phyloP scores from a whole-genome alignment of 805 yeast species.

The Candida takata region DNA sequence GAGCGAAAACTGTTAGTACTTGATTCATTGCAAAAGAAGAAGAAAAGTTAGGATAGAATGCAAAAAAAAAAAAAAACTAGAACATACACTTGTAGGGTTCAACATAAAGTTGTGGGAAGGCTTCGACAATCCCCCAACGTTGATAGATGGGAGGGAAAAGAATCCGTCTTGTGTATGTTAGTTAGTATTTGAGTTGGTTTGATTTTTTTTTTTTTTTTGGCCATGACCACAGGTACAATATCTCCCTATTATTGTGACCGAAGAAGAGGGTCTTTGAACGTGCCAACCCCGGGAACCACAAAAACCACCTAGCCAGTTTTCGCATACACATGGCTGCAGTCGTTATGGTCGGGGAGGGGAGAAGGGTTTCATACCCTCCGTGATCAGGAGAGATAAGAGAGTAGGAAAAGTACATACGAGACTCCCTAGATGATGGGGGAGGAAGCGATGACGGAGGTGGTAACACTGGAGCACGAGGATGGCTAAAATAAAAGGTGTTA shows the following conservation, averaged over 20 bases:
- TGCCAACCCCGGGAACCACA: too few species aligned
- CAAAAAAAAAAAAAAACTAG: too few species aligned
- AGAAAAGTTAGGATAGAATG: background rate
- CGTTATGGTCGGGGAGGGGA: too few species aligned
- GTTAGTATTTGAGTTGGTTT: too few species aligned
- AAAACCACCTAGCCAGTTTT: too few species aligned
- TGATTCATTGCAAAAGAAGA: too few species aligned
- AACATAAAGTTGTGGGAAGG: conserved; percentile 14
- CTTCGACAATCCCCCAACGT: conserved; percentile 10
- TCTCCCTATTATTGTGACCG: too few species aligned
- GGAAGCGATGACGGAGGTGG: conserved; percentile 46
- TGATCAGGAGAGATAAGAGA: background rate
- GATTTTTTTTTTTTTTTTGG: too few species aligned
- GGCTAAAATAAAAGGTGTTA: conserved; percentile 27
- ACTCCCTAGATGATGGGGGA: conserved; percentile 18
- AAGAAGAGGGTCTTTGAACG: too few species aligned
- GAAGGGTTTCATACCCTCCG: too few species aligned
- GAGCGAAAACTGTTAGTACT: conserved; percentile 6
- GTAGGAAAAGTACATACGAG: conserved; percentile 15
- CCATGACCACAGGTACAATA: too few species aligned
- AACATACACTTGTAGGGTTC: conserved; percentile 13
- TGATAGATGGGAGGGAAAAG: conserved; percentile 21
- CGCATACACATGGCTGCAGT: background rate
- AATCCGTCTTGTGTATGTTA: conserved; percentile 10
- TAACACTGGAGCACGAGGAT: conserved; percentile 50